Conservation (phyloP, 345 rosid species). For the Hibiscus mutabilis region DNA sequence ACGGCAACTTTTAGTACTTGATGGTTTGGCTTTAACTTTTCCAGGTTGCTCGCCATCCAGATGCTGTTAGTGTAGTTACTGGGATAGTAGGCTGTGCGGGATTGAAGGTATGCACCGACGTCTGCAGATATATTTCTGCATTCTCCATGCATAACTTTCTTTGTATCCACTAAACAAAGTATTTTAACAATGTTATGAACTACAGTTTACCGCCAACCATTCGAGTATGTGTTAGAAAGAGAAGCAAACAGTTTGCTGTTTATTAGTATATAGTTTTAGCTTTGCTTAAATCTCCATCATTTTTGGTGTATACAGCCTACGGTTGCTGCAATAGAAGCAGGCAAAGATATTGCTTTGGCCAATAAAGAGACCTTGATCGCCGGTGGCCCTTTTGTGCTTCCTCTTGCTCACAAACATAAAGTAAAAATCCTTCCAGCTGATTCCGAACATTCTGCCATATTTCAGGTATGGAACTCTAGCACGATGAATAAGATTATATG, state of each 20-base stretch:
- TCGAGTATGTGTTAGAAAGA: not conserved
- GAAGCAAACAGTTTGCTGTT: conserved; percentile 5
- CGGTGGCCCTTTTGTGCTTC: conserved; percentile 95
- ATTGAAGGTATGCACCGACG: conserved; percentile 42
- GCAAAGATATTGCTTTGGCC: conserved; percentile 90
- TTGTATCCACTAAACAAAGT: not conserved
- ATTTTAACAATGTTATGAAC: not conserved
- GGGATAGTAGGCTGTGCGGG: conserved; percentile 99
- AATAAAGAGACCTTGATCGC: conserved; percentile 96
- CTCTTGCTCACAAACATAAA: conserved; percentile 78
- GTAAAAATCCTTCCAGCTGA: conserved; percentile 97
- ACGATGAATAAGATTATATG: not conserved
- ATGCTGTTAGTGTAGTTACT: conserved; percentile 83
- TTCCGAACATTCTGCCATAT: conserved; percentile 98
- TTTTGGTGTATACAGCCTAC: conserved; percentile 52
- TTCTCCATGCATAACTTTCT: not conserved
- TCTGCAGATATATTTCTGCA: not conserved
- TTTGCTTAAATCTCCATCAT: not conserved
- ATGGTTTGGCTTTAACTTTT: conserved; percentile 16
- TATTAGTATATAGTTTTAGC: conserved; percentile 2
- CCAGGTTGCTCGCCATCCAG: conserved; percentile 91
- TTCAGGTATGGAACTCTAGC: conserved; percentile 52
- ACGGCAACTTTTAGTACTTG: not conserved
- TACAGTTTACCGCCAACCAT: conserved; percentile 6
- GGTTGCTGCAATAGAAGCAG: conserved; percentile 95